A percentile compares a stretch with the other conserved stretches of the same genome.
Evolutionary conservation across 108 stramenopile genomes (phyloP).

Genomic region (Stephanodiscus triporus): DNA sequence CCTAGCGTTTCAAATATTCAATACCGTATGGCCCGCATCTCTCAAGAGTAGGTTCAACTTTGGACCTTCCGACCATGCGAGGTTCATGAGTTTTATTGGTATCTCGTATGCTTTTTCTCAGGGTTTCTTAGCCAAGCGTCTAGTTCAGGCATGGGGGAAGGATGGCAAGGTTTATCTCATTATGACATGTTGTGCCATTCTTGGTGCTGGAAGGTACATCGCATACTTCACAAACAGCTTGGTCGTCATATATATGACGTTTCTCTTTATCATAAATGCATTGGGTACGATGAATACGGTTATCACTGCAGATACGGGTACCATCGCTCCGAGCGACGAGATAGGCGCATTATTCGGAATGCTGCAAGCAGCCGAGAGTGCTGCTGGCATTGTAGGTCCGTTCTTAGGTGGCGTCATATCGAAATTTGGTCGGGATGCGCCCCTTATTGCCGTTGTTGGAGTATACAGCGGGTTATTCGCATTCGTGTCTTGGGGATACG

Average conservation of each 20-base stretch:
- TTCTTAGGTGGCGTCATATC: conserved; percentile 66
- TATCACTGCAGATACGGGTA: conserved; percentile 72
- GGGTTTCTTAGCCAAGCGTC: conserved; percentile 73
- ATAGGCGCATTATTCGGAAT: conserved; percentile 80
- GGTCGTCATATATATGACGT: conserved; percentile 56
- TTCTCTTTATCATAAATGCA: conserved; percentile 71
- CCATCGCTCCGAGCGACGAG: conserved; percentile 68
- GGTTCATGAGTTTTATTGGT: conserved; percentile 83
- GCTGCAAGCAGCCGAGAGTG: conserved; percentile 71
- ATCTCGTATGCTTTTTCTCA: conserved; percentile 82
- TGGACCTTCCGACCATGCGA: conserved; percentile 76
- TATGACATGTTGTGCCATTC: conserved; percentile 51
- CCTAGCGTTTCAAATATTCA: conserved; percentile 83
- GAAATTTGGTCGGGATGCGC: conserved; percentile 50
- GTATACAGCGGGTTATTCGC: conserved; percentile 60
- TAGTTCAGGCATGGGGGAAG: conserved; percentile 50
- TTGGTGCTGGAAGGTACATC: conserved; percentile 68
- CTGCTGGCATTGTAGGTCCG: conserved; percentile 79
- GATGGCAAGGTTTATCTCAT: conserved; percentile 59
- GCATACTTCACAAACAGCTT: conserved; percentile 64
- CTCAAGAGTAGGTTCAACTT: conserved; percentile 78
- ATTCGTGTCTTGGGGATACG: conserved; percentile 58
- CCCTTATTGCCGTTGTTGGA: conserved; percentile 61
- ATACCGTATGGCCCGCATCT: conserved; percentile 80
- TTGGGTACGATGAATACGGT: conserved; percentile 82